These are phyloP conservation scores for Epichloe elymi DNA, from an alignment of 2,329 filamentous ascomycete species.

Conservation along the genomic window DNA sequence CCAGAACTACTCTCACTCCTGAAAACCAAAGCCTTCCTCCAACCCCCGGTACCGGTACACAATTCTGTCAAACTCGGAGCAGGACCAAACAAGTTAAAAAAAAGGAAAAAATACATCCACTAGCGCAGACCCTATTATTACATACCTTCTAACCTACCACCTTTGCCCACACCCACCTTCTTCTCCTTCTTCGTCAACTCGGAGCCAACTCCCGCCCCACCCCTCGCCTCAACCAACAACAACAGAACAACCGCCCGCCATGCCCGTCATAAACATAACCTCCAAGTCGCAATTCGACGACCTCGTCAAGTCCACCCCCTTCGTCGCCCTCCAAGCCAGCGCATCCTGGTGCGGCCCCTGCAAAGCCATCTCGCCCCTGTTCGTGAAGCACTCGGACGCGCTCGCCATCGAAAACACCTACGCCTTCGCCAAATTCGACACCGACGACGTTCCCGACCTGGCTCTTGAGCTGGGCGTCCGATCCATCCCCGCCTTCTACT, in stretches of 20 bases:
- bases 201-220: no score
- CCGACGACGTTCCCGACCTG: constrained; percentile 38
- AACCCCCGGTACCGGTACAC: no score
- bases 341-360: constrained; percentile 49
- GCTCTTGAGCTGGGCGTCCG: constrained; percentile 36
- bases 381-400: constrained; percentile 31
- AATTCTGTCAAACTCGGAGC: no score
- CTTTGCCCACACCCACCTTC: no score
- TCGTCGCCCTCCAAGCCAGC: constrained; percentile 44
- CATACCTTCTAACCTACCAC: no score
- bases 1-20: no score
- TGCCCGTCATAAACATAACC: constrained; percentile 25
- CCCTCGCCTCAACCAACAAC: no score
- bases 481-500: constrained; percentile 46
- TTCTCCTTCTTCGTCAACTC: no score
- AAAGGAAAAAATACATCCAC: no score
- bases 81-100: no score
- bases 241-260: constrained; percentile 8
- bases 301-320: constrained; percentile 33
- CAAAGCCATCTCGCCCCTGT: constrained; percentile 45
- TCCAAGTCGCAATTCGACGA: constrained; percentile 33
- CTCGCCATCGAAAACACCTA: constrained; percentile 26
- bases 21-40: no score
- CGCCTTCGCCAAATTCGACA: constrained; percentile 46
- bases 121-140: no score